Conservation (phyloP, 2,329 filamentous ascomycete species). For the Exophiala alcalophila region DNA sequence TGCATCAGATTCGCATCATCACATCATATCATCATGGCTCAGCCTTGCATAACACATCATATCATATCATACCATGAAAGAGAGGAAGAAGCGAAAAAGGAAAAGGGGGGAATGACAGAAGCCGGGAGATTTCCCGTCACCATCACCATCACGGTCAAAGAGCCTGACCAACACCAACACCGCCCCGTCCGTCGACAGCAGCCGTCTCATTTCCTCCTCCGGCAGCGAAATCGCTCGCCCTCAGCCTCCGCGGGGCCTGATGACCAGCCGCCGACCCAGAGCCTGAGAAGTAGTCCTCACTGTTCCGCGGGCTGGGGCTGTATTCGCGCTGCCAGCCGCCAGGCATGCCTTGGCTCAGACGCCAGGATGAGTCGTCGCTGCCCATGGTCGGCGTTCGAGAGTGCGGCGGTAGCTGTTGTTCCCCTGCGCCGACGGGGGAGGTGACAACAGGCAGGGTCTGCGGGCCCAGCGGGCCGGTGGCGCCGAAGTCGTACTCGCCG, state of each 20-base stretch:
- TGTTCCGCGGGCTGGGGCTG: slow-evolving; percentile 9
- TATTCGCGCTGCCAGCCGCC: slow-evolving; percentile 23
- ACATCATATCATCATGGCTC: no score
- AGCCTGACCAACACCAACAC: slow-evolving; percentile 2
- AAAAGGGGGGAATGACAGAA: no score
- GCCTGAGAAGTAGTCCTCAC: slow-evolving; percentile 3
- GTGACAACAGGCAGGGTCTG: background rate
- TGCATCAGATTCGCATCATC: no score
- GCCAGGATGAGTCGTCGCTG: slow-evolving; percentile 19
- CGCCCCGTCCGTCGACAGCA: background rate
- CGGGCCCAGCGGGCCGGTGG: slow-evolving; percentile 2
- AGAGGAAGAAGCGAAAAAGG: no score
- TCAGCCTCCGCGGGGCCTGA: slow-evolving; percentile 4
- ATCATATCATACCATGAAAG: no score
- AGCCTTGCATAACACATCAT: no score
- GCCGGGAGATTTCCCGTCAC: no score
- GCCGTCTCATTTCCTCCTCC: no score
- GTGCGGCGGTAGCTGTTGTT: no score
- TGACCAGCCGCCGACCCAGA: slow-evolving; percentile 2
- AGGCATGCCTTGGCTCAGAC: slow-evolving; percentile 23
- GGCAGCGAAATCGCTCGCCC: slow-evolving; percentile 11
- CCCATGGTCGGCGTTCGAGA: background rate
- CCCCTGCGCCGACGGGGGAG: background rate
- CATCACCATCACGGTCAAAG: no score
- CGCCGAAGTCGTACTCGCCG: slow-evolving; percentile 9